These are phyloP conservation scores for Pseudoperonospora humuli DNA, from an alignment of 352 stramenopile genomes.

Conservation along the genomic window DNA sequence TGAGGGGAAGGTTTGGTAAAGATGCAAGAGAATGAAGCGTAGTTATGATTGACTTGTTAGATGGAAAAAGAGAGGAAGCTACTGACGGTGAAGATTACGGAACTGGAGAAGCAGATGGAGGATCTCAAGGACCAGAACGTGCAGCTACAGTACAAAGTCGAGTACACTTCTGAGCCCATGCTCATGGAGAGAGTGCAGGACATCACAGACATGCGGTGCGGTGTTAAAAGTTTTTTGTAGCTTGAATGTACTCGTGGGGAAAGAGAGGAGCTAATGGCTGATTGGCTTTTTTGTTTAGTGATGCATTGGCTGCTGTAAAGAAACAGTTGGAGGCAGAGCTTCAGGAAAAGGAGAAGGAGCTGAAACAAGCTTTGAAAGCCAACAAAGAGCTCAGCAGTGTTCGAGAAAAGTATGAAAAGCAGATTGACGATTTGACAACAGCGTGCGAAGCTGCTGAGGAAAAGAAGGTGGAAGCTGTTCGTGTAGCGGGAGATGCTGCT, in stretches of 20 bases:
- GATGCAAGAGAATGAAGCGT: background rate
- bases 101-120: conserved; percentile 52
- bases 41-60: conserved; percentile 17
- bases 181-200: conserved; percentile 75
- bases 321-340: conserved; percentile 60
- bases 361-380: conserved; percentile 24
- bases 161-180: conserved; percentile 79
- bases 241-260: background rate
- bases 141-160: conserved; percentile 79
- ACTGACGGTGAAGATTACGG: conserved; percentile 29
- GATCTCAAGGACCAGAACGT: conserved; percentile 75
- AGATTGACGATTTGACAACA: conserved; percentile 28
- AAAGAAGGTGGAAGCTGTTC: conserved; percentile 25
- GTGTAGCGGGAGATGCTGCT: conserved; percentile 23
- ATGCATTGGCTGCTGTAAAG: conserved; percentile 63
- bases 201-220: conserved; percentile 62
- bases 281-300: conserved; percentile 15
- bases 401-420: conserved; percentile 30
- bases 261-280: background rate
- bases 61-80: conserved; percentile 74
- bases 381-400: conserved; percentile 33
- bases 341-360: conserved; percentile 49
- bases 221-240: background rate
- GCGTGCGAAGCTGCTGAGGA: conserved; percentile 31
- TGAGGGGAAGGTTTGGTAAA: background rate